A percentile compares a stretch with the other conserved stretches of the same genome.
Evolutionary conservation across 2,329 filamentous ascomycete genomes (phyloP).

Genomic region (Zasmidium citrigriseum): DNA sequence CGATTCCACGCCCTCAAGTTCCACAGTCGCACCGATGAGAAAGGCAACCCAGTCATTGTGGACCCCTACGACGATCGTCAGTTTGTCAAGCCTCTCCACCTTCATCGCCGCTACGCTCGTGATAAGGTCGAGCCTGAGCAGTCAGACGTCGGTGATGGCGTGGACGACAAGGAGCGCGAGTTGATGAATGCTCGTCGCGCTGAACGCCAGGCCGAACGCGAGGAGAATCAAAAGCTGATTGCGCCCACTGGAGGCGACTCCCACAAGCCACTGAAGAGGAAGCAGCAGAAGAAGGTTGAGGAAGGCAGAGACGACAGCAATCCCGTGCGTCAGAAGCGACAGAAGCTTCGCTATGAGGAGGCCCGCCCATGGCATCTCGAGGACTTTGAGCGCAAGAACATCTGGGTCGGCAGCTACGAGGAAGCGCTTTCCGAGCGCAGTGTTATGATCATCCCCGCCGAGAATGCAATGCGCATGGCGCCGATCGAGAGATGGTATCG

Average conservation of each 20-base stretch:
- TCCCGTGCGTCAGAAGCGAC: constrained; percentile 68
- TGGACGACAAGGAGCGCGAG: constrained; percentile 68
- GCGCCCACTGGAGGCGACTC: constrained; percentile 73
- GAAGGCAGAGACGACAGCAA: constrained; percentile 79
- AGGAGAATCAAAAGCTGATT: constrained; percentile 87
- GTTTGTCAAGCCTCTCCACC: constrained; percentile 82
- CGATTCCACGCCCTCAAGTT: constrained; percentile 89
- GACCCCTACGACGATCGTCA: constrained; percentile 75
- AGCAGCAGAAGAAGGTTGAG: constrained; percentile 76
- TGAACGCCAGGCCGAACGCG: constrained; percentile 81
- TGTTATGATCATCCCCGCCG: constrained; percentile 76
- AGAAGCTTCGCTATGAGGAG: constrained; percentile 80
- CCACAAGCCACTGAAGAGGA: constrained; percentile 55
- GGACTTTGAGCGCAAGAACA: constrained; percentile 92
- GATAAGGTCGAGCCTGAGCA: constrained; percentile 51
- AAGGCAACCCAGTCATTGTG: constrained; percentile 38
- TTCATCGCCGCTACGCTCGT: constrained; percentile 85
- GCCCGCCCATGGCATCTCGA: constrained; percentile 95
- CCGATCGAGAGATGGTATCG: constrained; percentile 96
- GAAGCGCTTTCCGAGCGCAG: constrained; percentile 79
- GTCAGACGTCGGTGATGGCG: constrained; percentile 30
- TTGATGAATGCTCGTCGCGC: constrained; percentile 62
- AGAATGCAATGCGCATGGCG: constrained; percentile 74
- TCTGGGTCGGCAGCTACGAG: constrained; percentile 90
- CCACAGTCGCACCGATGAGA: constrained; percentile 52